Evolutionary conservation across 371 early-diverging fungal genomes (phyloP).

Genomic region (Mycotypha africana): DNA sequence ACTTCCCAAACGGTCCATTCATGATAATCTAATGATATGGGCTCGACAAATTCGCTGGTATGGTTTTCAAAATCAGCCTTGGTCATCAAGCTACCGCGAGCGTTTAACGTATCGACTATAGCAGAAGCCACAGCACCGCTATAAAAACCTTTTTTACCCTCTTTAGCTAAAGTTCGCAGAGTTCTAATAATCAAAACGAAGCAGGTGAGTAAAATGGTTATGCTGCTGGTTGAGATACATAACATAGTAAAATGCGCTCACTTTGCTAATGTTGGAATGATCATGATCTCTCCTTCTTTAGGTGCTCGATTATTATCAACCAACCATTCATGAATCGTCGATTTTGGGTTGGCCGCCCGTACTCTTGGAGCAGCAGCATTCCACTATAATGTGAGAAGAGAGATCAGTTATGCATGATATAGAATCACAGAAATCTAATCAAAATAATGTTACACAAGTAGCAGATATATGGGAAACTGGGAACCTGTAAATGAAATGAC

Average conservation of each 20-base stretch:
- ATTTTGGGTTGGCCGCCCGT: conserved; percentile 47
- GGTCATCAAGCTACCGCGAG: conserved; percentile 70
- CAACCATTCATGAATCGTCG: conserved; percentile 43
- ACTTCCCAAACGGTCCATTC: conserved; percentile 66
- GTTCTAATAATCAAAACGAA: conserved; percentile 41
- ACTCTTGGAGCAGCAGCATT: conserved; percentile 30
- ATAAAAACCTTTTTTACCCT: conserved; percentile 78
- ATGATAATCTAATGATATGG: conserved; percentile 64
- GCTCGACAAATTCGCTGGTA: conserved; percentile 48
- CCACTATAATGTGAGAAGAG: conserved; percentile 44
- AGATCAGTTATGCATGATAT: background rate
- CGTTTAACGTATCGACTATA: conserved; percentile 59
- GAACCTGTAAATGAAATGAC: conserved; percentile 16
- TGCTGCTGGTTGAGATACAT: no score
- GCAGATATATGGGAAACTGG: conserved; percentile 37
- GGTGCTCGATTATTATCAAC: conserved; percentile 59
- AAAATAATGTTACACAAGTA: conserved; percentile 16
- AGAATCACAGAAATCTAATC: background rate
- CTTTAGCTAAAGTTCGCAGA: conserved; percentile 50
- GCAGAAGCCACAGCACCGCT: conserved; percentile 70
- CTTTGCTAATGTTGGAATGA: conserved; percentile 55
- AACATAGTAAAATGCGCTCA: conserved; percentile 23
- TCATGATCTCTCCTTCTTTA: conserved; percentile 60
- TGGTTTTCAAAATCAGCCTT: conserved; percentile 71
- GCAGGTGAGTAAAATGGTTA: no score